Conservation (phyloP, 345 rosid species). For the Populus deltoides region DNA sequence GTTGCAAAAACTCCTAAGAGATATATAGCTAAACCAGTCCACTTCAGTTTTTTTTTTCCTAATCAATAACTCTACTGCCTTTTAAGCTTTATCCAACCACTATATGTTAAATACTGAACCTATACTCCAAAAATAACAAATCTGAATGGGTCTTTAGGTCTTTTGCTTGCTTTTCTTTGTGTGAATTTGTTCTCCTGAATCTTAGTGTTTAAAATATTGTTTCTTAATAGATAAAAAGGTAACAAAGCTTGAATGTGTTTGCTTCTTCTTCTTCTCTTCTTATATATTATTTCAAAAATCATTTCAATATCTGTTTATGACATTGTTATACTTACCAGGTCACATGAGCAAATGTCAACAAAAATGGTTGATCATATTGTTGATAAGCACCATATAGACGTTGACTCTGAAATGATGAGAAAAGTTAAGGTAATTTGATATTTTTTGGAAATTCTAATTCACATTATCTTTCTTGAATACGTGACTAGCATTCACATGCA, state of each 20-base stretch:
- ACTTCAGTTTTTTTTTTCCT: too few species aligned
- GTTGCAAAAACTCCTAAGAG: too few species aligned
- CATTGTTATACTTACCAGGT: conserved; percentile 43
- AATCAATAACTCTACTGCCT: too few species aligned
- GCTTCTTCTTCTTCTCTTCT: not conserved
- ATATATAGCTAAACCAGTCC: too few species aligned
- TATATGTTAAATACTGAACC: too few species aligned
- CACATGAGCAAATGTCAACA: conserved; percentile 82
- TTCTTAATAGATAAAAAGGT: not conserved
- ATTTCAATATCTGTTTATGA: not conserved
- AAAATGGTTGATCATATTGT: conserved; percentile 76
- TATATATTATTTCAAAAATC: not conserved
- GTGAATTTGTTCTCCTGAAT: not conserved
- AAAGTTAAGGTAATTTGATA: conserved; percentile 62
- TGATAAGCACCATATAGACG: conserved; percentile 74
- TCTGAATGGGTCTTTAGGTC: too few species aligned
- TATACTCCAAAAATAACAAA: too few species aligned
- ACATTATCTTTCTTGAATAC: not conserved
- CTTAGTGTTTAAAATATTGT: not conserved
- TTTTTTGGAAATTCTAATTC: not conserved
- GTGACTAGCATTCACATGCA: not conserved
- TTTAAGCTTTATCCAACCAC: too few species aligned
- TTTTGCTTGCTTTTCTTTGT: not conserved
- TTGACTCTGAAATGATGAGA: conserved; percentile 73
- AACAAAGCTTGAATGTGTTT: conserved; percentile 1